These are phyloP conservation scores for Byssochlamys sp. DNA, from an alignment of 2,329 filamentous ascomycete species.

Conservation along the genomic window DNA sequence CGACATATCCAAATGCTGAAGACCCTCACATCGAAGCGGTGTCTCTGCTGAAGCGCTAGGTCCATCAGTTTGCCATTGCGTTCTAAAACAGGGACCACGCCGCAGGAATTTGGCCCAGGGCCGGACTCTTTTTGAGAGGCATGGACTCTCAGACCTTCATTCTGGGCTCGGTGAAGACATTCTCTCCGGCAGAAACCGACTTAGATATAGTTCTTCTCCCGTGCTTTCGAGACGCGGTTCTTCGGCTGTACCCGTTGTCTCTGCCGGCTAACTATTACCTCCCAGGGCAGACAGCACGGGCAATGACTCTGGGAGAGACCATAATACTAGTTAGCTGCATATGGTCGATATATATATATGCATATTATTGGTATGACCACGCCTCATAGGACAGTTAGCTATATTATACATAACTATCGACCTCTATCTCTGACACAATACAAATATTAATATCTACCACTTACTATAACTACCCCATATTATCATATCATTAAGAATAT, in stretches of 20 bases:
- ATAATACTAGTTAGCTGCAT: too few relatives aligned
- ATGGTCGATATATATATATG: too few relatives aligned
- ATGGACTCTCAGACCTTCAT: not conserved
- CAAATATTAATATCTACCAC: too few relatives aligned
- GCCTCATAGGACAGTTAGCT: too few relatives aligned
- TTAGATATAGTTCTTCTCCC: not conserved
- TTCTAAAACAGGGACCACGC: not conserved
- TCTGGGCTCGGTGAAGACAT: not conserved
- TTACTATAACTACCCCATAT: too few relatives aligned
- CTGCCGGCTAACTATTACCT: not conserved
- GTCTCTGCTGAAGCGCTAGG: not conserved
- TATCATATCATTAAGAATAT: too few relatives aligned
- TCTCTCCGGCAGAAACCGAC: not conserved
- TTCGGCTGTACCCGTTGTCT: not conserved
- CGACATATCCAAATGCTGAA: not conserved
- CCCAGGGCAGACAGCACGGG: too few relatives aligned
- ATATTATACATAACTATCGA: too few relatives aligned
- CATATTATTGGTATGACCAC: too few relatives aligned
- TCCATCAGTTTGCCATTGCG: not conserved
- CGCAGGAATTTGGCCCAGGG: not conserved
- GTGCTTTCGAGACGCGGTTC: not conserved
- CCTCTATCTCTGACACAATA: too few relatives aligned
- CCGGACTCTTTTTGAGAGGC: not conserved
- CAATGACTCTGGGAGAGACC: too few relatives aligned
- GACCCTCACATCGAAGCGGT: not conserved